Conservation (phyloP, 129 eudicot species). For the Scalesia atractyloides region DNA sequence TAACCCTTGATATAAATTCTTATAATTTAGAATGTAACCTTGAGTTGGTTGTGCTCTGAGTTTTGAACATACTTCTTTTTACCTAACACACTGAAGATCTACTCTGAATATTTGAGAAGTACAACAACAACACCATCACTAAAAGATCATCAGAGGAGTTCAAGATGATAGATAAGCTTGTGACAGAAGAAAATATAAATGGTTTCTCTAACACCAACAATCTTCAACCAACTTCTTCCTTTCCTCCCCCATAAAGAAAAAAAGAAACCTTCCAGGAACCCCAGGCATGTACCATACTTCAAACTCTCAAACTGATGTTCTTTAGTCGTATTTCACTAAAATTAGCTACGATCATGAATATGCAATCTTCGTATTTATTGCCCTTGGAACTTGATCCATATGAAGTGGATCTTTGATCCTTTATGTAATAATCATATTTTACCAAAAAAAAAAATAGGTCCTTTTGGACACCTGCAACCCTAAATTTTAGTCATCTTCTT, state of each 20-base stretch:
- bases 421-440: too few relatives aligned
- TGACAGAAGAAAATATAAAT: slow-evolving; percentile 51
- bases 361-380: not conserved
- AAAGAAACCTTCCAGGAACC: slow-evolving; percentile 93
- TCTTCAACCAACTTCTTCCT: slow-evolving; percentile 43
- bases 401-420: too few relatives aligned
- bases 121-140: slow-evolving; percentile 24
- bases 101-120: slow-evolving; percentile 25
- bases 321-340: too few relatives aligned
- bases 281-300: slow-evolving; percentile 54
- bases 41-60: slow-evolving; percentile 10
- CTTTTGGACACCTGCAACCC: too few relatives aligned
- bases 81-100: slow-evolving; percentile 27
- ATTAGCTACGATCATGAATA: not conserved
- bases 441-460: not conserved
- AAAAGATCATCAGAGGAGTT: slow-evolving; percentile 19
- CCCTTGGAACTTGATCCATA: too few relatives aligned
- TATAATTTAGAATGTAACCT: slow-evolving; percentile 37
- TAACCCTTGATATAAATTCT: slow-evolving; percentile 20
- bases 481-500: not conserved
- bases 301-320: not conserved
- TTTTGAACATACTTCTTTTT: slow-evolving; percentile 30
- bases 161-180: slow-evolving; percentile 40
- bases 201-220: slow-evolving; percentile 45
- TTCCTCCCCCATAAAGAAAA: slow-evolving; percentile 70